phyloP scores from a whole-genome alignment of 805 yeast species.

The Sugiyamaella floridensis region DNA sequence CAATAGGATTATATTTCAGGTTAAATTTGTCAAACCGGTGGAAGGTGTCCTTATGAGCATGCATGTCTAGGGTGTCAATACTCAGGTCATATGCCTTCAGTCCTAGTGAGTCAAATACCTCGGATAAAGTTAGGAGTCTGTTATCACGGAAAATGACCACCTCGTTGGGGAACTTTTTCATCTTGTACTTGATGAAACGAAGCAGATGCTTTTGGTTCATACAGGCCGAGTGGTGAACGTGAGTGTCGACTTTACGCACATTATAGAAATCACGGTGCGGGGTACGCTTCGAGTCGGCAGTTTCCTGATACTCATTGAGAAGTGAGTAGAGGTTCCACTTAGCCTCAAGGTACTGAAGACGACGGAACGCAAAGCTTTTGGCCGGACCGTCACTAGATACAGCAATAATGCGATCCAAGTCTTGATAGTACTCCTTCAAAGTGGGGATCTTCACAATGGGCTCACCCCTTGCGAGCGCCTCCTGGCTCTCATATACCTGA shows the following conservation, averaged over 20 bases:
- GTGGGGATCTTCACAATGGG: constrained; percentile 58
- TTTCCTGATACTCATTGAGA: constrained; percentile 88
- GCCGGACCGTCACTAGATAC: constrained; percentile 93
- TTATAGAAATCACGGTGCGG: constrained; percentile 98
- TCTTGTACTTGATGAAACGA: constrained; percentile 89
- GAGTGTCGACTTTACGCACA: constrained; percentile 95
- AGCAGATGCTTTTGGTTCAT: constrained; percentile 97
- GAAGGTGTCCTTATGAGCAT: constrained; percentile 96
- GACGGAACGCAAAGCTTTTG: constrained; percentile 89
- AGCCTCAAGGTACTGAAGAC: constrained; percentile 90
- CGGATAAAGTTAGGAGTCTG: constrained; percentile 71
- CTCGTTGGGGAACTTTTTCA: constrained; percentile 79
- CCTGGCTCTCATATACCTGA: constrained; percentile 45
- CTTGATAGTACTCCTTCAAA: constrained; percentile 76
- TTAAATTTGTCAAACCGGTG: constrained; percentile 97
- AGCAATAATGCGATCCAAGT: constrained; percentile 63
- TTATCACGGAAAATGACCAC: constrained; percentile 93
- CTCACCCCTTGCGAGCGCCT: constrained; percentile 24
- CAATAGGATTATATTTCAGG: constrained; percentile 94
- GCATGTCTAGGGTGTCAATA: constrained; percentile 97
- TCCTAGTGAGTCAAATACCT: constrained; percentile 86
- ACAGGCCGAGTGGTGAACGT: constrained; percentile 97
- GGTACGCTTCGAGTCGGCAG: constrained; percentile 78
- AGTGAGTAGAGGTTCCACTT: constrained; percentile 89
- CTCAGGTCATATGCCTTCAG: constrained; percentile 91